These are phyloP conservation scores for Sclerotinia subarctica DNA, from an alignment of 2,329 filamentous ascomycete genomes.

Conservation along the genomic window DNA sequence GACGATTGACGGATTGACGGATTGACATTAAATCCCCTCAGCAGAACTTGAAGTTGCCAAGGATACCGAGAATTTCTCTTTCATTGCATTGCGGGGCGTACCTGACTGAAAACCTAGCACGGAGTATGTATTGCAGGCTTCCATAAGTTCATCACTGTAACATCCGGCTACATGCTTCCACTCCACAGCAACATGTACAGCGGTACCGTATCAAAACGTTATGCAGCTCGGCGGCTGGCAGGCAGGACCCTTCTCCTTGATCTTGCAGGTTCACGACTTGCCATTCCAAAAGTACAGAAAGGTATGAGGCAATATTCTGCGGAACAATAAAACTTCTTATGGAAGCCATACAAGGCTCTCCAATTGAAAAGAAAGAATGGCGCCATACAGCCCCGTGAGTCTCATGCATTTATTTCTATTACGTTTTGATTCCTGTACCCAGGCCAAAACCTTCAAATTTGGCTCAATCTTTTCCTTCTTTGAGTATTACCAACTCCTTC, in stretches of 20 bases:
- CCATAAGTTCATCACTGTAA: neutral
- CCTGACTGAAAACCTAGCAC: neutral
- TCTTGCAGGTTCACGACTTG: neutral
- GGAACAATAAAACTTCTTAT: neutral
- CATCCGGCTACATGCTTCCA: neutral
- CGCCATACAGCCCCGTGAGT: conserved; percentile 14
- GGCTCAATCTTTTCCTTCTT: neutral
- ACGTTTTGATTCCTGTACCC: conserved; percentile 19
- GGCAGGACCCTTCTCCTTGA: neutral
- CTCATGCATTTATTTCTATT: conserved; percentile 22
- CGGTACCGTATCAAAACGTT: neutral
- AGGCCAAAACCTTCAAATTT: conserved; percentile 10
- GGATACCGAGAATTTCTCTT: neutral
- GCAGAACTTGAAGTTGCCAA: neutral
- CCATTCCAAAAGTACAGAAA: neutral
- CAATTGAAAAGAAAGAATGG: conserved; percentile 15
- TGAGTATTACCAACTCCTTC: conserved; percentile 9
- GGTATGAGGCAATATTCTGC: neutral
- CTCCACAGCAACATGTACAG: neutral
- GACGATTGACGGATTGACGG: neutral
- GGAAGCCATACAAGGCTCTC: neutral
- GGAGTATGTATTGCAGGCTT: neutral
- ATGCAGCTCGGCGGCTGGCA: neutral
- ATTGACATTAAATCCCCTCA: neutral
- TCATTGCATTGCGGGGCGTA: neutral